Evolutionary conservation across 805 yeast species (phyloP).

Genomic region (Maudiozyma serrabonitensis): DNA sequence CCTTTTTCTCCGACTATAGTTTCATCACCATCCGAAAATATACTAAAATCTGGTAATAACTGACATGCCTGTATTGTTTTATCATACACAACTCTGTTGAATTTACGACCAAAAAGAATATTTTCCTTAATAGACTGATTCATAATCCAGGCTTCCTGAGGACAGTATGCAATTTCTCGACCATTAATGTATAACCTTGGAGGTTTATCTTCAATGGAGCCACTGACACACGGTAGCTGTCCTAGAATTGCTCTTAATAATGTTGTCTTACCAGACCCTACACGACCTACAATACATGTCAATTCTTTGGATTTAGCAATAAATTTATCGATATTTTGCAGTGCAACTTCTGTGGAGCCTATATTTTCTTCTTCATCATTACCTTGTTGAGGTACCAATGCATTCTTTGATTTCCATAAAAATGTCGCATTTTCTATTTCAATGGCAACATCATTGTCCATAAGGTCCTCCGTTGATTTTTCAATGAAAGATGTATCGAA

Average conservation of each 20-base stretch:
- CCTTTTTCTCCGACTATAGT: conserved; percentile 55
- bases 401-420: conserved; percentile 35
- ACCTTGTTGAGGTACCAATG: conserved; percentile 8
- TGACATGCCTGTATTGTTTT: conserved; percentile 42
- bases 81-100: conserved; percentile 34
- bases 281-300: conserved; percentile 55
- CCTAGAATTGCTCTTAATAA: conserved; percentile 47
- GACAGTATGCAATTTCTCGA: conserved; percentile 43
- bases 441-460: conserved; percentile 27
- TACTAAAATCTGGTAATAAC: conserved; percentile 36
- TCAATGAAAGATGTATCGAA: conserved; percentile 32
- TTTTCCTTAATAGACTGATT: conserved; percentile 43
- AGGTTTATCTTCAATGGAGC: conserved; percentile 14
- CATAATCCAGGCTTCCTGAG: conserved; percentile 50
- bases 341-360: conserved; percentile 40
- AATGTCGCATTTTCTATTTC: conserved; percentile 43
- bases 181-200: conserved; percentile 26
- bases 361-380: conserved; percentile 36
- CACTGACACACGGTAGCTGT: conserved; percentile 34
- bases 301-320: conserved; percentile 43
- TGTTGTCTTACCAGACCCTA: conserved; percentile 61
- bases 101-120: conserved; percentile 41
- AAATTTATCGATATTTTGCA: conserved; percentile 38
- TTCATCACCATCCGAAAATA: conserved; percentile 43
- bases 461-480: conserved; percentile 14